phyloP scores from a whole-genome alignment of 2,329 filamentous ascomycete species.

The Aspergillus japonicus region DNA sequence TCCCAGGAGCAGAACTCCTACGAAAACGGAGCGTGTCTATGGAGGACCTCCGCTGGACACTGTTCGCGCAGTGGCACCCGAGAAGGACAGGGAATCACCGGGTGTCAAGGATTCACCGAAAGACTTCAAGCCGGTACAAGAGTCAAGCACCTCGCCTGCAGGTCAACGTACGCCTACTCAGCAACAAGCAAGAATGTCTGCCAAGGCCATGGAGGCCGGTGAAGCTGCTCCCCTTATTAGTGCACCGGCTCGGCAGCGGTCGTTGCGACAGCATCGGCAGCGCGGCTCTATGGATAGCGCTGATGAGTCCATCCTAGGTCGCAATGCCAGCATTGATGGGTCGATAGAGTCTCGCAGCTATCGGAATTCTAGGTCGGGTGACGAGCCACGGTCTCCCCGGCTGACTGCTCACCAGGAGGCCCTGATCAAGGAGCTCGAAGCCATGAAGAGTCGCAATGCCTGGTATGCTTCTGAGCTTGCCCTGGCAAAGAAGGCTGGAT shows the following conservation, averaged over 20 bases:
- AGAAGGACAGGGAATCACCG: constrained; percentile 49
- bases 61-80: constrained; percentile 43
- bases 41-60: constrained; percentile 44
- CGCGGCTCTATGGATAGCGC: constrained; percentile 69
- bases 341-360: constrained; percentile 39
- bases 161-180: constrained; percentile 66
- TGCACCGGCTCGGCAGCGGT: constrained; percentile 47
- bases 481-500: constrained; percentile 85
- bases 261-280: constrained; percentile 58
- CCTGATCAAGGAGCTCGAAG: constrained; percentile 81
- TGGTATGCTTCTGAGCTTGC: constrained; percentile 97
- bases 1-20: constrained; percentile 52
- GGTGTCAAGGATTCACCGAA: constrained; percentile 46
- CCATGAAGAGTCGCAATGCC: constrained; percentile 79
- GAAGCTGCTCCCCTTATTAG: constrained; percentile 46
- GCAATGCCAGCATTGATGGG: constrained; percentile 40
- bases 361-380: constrained; percentile 42
- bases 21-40: constrained; percentile 48
- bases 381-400: constrained; percentile 47
- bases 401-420: constrained; percentile 55
- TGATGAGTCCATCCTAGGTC: constrained; percentile 55
- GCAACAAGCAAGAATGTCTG: constrained; percentile 40
- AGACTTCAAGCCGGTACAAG: constrained; percentile 41
- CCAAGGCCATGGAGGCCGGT: constrained; percentile 48
- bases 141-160: constrained; percentile 53